A percentile compares a stretch with the other conserved stretches of the same genome.
These are phyloP conservation scores for Ustilago loliicola DNA, from an alignment of 1,284 basidiomycete species.

Conservation along the genomic window DNA sequence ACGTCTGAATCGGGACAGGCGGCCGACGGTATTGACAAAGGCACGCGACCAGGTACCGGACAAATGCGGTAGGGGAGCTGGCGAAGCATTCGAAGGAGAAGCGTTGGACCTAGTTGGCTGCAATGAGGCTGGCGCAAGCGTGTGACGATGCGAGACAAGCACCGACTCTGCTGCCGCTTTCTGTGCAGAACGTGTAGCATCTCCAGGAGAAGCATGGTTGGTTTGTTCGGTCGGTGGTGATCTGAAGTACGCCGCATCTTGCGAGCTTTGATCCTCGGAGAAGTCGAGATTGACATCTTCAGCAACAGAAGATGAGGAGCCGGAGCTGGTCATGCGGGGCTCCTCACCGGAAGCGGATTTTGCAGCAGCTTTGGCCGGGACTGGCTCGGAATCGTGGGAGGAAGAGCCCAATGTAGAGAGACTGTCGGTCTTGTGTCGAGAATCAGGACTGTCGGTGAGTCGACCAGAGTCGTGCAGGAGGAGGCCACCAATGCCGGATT, in stretches of 20 bases:
- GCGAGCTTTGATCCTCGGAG: conserved; percentile 32
- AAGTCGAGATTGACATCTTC: conserved; percentile 50
- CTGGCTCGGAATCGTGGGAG: conserved; percentile 32
- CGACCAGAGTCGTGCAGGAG: conserved; percentile 48
- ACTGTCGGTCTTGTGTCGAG: conserved; percentile 36
- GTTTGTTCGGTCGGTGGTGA: conserved; percentile 16
- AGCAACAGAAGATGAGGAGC: conserved; percentile 16
- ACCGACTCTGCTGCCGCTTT: conserved; percentile 48
- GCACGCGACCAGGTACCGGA: conserved; percentile 78
- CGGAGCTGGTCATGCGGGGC: conserved; percentile 16
- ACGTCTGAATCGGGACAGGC: conserved; percentile 83
- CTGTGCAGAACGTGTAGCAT: conserved; percentile 31
- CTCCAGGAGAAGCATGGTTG: conserved; percentile 13
- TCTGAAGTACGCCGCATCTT: conserved; percentile 16
- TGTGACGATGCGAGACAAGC: conserved; percentile 42
- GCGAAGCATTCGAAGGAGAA: conserved; percentile 2
- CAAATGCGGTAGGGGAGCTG: conserved; percentile 50
- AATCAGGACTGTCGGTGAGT: conserved; percentile 17
- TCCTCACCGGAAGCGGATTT: conserved; percentile 16
- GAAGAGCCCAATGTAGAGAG: conserved; percentile 36
- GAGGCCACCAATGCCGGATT: conserved; percentile 53
- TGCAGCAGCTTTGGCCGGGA: conserved; percentile 5
- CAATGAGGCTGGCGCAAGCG: conserved; percentile 15
- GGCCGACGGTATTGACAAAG: conserved; percentile 83
- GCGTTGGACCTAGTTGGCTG: neutral